Percentiles rank a stretch among this genome's conserved stretches.
Conservation (phyloP, 352 stramenopile genomes). For the Globisporangium sylvaticum region DNA sequence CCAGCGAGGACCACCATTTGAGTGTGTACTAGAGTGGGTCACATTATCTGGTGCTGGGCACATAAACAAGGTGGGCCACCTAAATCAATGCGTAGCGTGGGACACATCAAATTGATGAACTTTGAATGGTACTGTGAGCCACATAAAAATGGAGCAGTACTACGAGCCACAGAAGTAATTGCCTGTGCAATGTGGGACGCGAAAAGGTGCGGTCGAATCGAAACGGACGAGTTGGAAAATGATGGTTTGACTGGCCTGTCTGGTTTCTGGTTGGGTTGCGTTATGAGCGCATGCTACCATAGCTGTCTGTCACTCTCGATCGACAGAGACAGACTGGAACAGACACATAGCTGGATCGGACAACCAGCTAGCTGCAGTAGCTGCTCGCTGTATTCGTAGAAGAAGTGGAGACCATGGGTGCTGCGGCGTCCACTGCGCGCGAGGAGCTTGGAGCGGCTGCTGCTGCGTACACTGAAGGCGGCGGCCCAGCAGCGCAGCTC, state of each 20-base stretch:
- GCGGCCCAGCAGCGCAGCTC: constrained; percentile 18
- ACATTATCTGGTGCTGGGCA: neutral
- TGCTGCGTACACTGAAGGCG: neutral
- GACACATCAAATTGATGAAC: constrained; percentile 1
- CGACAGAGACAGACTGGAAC: neutral
- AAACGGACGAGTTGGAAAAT: constrained; percentile 5
- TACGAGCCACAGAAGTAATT: neutral
- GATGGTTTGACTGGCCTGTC: neutral
- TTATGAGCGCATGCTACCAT: neutral
- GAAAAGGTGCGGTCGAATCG: constrained; percentile 2
- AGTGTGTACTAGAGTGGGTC: constrained; percentile 9
- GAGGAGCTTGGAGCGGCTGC: constrained; percentile 29
- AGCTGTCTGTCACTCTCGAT: neutral
- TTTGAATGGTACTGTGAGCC: neutral
- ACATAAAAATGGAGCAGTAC: neutral
- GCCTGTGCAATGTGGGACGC: neutral
- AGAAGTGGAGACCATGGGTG: constrained; percentile 32
- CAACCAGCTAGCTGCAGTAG: neutral
- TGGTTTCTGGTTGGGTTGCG: too few relatives aligned
- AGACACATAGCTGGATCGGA: too few relatives aligned
- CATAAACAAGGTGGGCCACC: constrained; percentile 13
- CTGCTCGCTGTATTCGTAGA: neutral
- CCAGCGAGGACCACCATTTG: constrained; percentile 17
- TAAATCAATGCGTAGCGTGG: constrained; percentile 12
- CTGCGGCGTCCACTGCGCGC: constrained; percentile 57